These are phyloP conservation scores for Elongisporangium anandrum DNA, from an alignment of 352 stramenopile species.

Conservation along the genomic window DNA sequence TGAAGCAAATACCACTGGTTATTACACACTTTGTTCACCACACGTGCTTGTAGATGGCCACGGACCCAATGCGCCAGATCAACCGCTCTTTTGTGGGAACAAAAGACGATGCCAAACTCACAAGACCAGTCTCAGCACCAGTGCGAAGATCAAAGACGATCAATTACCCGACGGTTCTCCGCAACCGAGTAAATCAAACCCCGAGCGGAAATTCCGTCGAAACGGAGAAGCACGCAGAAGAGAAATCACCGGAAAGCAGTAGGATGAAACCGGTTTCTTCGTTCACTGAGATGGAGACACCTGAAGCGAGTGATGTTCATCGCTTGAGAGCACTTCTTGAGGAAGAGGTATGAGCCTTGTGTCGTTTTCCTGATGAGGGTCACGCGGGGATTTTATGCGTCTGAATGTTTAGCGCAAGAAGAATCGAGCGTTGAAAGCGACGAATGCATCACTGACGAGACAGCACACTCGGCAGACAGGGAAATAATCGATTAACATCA, in stretches of 20 bases:
- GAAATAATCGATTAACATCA: background rate
- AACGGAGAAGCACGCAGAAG: background rate
- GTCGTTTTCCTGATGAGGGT: no score
- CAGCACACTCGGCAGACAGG: constrained; percentile 22
- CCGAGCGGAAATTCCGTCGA: background rate
- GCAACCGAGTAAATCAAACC: constrained; percentile 38
- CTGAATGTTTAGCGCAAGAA: constrained; percentile 30
- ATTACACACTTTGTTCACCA: background rate
- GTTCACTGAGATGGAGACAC: background rate
- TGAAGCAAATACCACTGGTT: background rate
- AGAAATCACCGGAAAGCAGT: constrained; percentile 9
- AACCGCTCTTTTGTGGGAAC: background rate
- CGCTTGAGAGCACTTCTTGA: constrained; percentile 11
- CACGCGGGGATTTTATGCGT: background rate
- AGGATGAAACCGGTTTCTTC: background rate
- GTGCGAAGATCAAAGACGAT: constrained; percentile 45
- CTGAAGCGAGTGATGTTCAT: constrained; percentile 3
- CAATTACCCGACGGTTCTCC: constrained; percentile 50
- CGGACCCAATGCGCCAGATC: constrained; percentile 20
- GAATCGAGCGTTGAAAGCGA: constrained; percentile 30
- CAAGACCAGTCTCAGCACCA: constrained; percentile 64
- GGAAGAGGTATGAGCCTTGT: constrained; percentile 35
- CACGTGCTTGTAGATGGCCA: constrained; percentile 34
- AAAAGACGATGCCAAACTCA: constrained; percentile 3
- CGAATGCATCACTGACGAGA: constrained; percentile 31